These are phyloP conservation scores for Lachancea sp. DNA, from an alignment of 805 yeast genomes.

Conservation along the genomic window DNA sequence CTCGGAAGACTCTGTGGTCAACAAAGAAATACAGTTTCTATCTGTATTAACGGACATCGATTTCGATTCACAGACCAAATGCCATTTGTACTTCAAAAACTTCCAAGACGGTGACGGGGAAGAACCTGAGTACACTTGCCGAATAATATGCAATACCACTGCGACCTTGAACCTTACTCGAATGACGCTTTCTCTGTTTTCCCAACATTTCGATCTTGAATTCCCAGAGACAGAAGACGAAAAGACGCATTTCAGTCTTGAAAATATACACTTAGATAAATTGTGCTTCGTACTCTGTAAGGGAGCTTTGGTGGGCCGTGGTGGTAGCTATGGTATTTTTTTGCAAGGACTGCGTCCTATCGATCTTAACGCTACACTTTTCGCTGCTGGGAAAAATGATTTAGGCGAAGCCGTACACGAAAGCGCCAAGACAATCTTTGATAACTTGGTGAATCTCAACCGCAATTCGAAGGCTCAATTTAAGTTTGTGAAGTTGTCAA, in stretches of 20 bases:
- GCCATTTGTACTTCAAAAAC: conserved; percentile 15
- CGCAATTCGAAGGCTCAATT: conserved; percentile 11
- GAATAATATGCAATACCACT: conserved; percentile 12
- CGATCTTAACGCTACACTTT: conserved; percentile 2
- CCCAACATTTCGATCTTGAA: conserved; percentile 17
- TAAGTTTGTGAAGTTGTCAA: conserved; percentile 16
- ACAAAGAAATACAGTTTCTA: conserved; percentile 14
- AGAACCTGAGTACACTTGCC: conserved; percentile 12
- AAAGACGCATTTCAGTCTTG: conserved; percentile 6
- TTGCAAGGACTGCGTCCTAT: conserved; percentile 5
- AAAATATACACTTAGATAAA: conserved; percentile 16
- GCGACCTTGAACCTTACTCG: conserved; percentile 14
- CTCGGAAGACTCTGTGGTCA: conserved; percentile 1
- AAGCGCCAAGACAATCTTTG: conserved; percentile 10
- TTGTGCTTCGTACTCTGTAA: conserved; percentile 19
- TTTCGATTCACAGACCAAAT: conserved; percentile 10
- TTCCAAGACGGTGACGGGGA: conserved; percentile 11
- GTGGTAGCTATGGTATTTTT: conserved; percentile 5
- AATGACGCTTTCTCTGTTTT: conserved; percentile 18
- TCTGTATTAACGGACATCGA: conserved; percentile 17
- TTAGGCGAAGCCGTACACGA: neutral
- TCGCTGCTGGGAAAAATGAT: neutral
- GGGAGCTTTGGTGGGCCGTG: conserved; percentile 9
- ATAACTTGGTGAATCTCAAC: conserved; percentile 17
- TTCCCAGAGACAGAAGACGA: conserved; percentile 10